These are phyloP conservation scores for Lophiostoma macrostomum DNA, from an alignment of 495 filamentous ascomycete genomes.

Conservation along the genomic window DNA sequence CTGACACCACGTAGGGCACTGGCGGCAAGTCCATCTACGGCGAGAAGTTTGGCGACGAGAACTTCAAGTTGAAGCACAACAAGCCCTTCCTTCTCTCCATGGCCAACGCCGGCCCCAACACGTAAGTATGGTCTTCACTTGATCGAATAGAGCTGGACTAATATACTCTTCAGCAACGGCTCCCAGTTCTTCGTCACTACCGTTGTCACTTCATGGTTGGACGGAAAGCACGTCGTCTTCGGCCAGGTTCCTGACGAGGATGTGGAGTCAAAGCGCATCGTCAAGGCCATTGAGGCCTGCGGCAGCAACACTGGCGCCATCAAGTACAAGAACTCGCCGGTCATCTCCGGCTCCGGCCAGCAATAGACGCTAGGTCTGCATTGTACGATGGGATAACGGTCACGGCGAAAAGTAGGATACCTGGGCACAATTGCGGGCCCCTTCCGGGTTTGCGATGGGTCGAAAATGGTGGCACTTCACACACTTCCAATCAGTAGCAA, in stretches of 20 bases:
- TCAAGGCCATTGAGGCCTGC: constrained; percentile 43
- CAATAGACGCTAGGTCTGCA: constrained; percentile 6
- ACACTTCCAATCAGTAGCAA: constrained; percentile 9
- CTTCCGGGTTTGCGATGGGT: not conserved
- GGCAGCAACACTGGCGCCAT: constrained; percentile 38
- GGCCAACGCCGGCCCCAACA: constrained; percentile 80
- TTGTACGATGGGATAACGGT: not conserved
- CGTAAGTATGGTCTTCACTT: constrained; percentile 48
- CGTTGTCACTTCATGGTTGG: constrained; percentile 46
- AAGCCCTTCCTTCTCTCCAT: constrained; percentile 68
- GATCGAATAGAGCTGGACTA: constrained; percentile 27
- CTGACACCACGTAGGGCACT: constrained; percentile 56
- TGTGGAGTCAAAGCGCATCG: constrained; percentile 35
- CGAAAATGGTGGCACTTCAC: constrained; percentile 4
- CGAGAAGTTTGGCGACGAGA: constrained; percentile 81
- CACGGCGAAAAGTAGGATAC: not conserved
- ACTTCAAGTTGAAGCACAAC: constrained; percentile 65
- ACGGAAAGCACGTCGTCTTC: constrained; percentile 49
- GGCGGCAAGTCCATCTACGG: constrained; percentile 87
- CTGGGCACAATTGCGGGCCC: not conserved
- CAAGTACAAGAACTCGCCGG: constrained; percentile 42
- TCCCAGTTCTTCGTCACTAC: constrained; percentile 65
- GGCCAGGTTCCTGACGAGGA: constrained; percentile 42
- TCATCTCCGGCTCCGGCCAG: constrained; percentile 38
- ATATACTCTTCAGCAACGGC: constrained; percentile 59